Base-by-base conservation (phyloP, 371 early-diverging fungal species). In the Dentiscutata heterogama region DNA sequence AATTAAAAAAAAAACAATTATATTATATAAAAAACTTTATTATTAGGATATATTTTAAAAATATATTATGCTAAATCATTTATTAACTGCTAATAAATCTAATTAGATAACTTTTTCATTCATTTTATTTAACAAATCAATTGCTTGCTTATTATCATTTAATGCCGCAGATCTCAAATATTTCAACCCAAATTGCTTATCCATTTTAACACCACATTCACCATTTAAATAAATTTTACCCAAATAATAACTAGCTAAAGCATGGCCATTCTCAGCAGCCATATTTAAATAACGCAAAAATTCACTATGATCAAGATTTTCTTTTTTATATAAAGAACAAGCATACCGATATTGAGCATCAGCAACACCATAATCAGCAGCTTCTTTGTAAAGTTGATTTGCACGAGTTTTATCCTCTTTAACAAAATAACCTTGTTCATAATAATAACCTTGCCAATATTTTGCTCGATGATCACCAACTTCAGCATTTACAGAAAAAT, bases 151-250 rank as follows among this genome's bases (percentile, higher is more conserved):
- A n/a, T 79, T 65, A n/a, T 60, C 67, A 4, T n/a, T 27, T 35
- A 51, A 79, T 27, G 79, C 79, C 50, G 67, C 79, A 29, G 50
- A 35, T 53, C 29, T 79, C 39, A 79, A 54, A 46, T 67, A 79
- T 46, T 27, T 51, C 39, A 42, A 29, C 5, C 79, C 79, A 42
- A 29, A 50, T 50, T 63, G 53, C n/a, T 63, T 54, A 79, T 79
- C 79, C 20, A 31, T 79, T 14, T 18, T 16, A n/a, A 67, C 67
- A 53, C 68, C 79, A 4, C 22, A 39, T 13, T 67, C 18, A 31
- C 79, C 79, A 25, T 79, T 64, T 29, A 67, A 79, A 79, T 79
- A 79, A 27, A 79, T 20, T 53, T 79, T 79, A 20, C 79, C 67
- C 11, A 79, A 67, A 67, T 79, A 67, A 54, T 79, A 79, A 65